Conservation (phyloP, 2,329 filamentous ascomycete genomes). For the Fusarium sublunatum region DNA sequence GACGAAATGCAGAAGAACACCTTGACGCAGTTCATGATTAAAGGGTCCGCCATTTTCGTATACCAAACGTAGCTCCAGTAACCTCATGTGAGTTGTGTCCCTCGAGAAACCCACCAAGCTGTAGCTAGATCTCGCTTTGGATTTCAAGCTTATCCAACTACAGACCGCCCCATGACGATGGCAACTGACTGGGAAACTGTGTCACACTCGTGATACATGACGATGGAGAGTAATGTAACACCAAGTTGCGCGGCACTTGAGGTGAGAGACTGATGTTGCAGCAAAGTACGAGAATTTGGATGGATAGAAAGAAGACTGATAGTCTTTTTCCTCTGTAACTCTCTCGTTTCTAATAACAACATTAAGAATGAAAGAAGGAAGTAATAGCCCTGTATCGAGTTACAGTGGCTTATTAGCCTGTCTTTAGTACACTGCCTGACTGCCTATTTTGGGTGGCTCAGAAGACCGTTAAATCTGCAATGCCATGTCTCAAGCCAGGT, state of each 20-base stretch:
- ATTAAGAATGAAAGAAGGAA: too few species aligned
- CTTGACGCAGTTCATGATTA: background rate
- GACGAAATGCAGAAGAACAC: background rate
- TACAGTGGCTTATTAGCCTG: background rate
- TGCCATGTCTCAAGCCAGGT: conserved; percentile 14
- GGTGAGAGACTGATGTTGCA: conserved; percentile 17
- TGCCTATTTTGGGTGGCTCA: background rate
- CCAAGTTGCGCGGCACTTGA: conserved; percentile 25
- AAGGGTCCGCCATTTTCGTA: background rate
- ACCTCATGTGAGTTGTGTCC: background rate
- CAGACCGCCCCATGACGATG: conserved; percentile 13
- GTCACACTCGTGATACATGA: conserved; percentile 28
- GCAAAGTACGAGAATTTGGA: conserved; percentile 4
- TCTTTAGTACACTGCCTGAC: background rate
- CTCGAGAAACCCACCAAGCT: background rate
- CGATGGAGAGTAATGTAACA: conserved; percentile 17
- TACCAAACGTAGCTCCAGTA: background rate
- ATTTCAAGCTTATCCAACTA: background rate
- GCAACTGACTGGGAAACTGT: conserved; percentile 12
- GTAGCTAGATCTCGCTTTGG: background rate
- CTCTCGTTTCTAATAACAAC: background rate
- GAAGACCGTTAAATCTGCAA: conserved; percentile 7
- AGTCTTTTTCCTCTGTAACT: background rate
- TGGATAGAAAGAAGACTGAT: conserved; percentile 2
- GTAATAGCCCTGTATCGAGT: too few species aligned